Base-by-base conservation (phyloP, 805 yeast species). In the Candida silvicultrix region DNA sequence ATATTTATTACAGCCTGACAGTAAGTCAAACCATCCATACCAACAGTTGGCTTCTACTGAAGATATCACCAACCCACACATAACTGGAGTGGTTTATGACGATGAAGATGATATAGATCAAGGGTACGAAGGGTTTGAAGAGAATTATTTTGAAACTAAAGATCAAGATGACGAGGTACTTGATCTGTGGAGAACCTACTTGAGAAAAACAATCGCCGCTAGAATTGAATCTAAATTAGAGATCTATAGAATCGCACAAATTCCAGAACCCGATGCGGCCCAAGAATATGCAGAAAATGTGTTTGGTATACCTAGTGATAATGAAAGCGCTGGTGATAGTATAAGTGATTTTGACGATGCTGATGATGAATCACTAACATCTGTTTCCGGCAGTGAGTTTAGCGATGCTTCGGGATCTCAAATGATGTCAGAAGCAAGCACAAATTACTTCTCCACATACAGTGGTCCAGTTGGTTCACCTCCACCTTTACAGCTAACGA, bases 221-320 rank as follows among this genome's bases (percentile, higher is more conserved):
- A 46, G 63, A 48, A 59, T 59, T 20, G 49, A 55, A 40, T 49
- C 53, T 42, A 59, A 59, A 35, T n/a, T 58, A 22, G 54, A 51
- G 14, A 28, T 50, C 19, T 35, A 48, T 38, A 45, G 41, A 20
- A 36, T 53, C 15, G 43, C 55, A 11, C 51, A 45, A 32, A 49
- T 47, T 21, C 48, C 51, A 45, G 53, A 46, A 19, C 52, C 54
- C 20, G 38, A 36, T 28, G 42, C 22, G 11, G 49, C 43, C 2
- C 42, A 48, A 34, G 51, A 46, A 18, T 42, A 38, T 25, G 49
- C 41, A 20, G 41, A 41, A 6, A 32, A 20, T 15, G 21, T 45
- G 4, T 42, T 36, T 23, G 44, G 47, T n/a, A 20, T 46, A 3
- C 20, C 20, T 10, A 46, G 46, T 41, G 49, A 46, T 14, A 35